Evolutionary conservation across 805 yeast genomes (phyloP), one percentile per base, ranked within the genome.

Genomic region (Candida patagonica): DNA sequence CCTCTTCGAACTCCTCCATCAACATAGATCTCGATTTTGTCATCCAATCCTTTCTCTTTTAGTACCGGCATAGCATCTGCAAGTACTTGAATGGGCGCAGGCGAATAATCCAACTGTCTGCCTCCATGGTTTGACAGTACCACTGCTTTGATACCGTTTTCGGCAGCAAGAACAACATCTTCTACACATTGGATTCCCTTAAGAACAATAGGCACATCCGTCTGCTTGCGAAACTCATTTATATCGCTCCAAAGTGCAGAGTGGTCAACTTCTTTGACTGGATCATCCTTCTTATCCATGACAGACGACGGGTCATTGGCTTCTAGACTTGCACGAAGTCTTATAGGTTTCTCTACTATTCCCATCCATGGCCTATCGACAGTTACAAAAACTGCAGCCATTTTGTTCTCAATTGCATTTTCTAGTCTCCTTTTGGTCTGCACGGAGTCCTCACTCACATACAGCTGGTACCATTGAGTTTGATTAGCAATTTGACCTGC

Each of bases 91-190:
- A 80, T 62, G 1, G 83, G 74, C 0, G 86, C 73, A 47, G 68
- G 66, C 0, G 79, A 67, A 32, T 67, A 74, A 47, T 80, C 87
- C 40, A 80, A 59, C 46, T 78, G 83, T 40, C 87, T 63, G 8
- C 87, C 88, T 16, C 87, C 88, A 55, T 80, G 86, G 52, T 81
- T 80, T 9, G 86, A 78, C 12, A 81, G 62, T 33, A 80, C 68
- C 15, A 29, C 31, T n/a, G n/a, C n/a, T n/a, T n/a, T n/a, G 20
- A 78, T 73, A 6, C 85, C 88, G 30, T 71, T 70, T 41, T 69
- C 60, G 4, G 73, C 70, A 5, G 87, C 84, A 37, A 60, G 54
- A 12, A 76, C 59, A 1, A 78, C 73, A 53, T 81, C 88, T 46
- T 78, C 85, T 12, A 73, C 74, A 6, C 79, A 63, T 55, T 78